phyloP scores from a whole-genome alignment of 176 grass and related monocot genomes.

The Triticum urartu region DNA sequence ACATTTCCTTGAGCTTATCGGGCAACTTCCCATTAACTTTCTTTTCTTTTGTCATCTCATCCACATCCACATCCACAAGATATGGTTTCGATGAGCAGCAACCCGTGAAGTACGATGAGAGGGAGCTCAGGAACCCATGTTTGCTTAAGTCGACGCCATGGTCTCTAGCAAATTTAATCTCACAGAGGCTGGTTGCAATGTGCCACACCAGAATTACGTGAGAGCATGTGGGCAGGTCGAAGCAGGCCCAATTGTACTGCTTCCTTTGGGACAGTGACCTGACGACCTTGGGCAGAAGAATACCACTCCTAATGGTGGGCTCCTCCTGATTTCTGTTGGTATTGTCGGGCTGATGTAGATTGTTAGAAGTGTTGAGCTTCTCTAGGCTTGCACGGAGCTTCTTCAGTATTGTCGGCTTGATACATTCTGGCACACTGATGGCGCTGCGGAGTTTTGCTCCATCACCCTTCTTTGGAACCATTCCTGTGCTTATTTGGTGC shows the following conservation, averaged over 20 bases:
- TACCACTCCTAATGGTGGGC: neutral
- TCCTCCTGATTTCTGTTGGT: neutral
- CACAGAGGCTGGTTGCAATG: slow-evolving; percentile 42
- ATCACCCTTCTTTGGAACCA: neutral
- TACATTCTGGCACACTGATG: neutral
- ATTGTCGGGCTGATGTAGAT: neutral
- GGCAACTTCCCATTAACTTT: neutral
- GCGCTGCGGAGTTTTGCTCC: neutral
- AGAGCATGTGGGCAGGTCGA: neutral
- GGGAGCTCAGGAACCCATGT: neutral
- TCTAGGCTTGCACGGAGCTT: neutral
- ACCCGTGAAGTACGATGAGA: neutral
- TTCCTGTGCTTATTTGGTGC: neutral
- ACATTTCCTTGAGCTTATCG: neutral
- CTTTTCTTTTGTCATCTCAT: neutral
- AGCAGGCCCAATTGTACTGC: neutral
- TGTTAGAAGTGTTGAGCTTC: neutral
- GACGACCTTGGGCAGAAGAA: neutral
- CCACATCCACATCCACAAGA: neutral
- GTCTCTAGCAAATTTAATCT: neutral
- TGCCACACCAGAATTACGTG: slow-evolving; percentile 42
- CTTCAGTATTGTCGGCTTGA: neutral
- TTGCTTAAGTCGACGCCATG: neutral
- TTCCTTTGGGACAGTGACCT: neutral
- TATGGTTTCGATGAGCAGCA: neutral